Evolutionary conservation across 176 grass and related monocot species (phyloP).

Genomic region (Elaeis guineensis): DNA sequence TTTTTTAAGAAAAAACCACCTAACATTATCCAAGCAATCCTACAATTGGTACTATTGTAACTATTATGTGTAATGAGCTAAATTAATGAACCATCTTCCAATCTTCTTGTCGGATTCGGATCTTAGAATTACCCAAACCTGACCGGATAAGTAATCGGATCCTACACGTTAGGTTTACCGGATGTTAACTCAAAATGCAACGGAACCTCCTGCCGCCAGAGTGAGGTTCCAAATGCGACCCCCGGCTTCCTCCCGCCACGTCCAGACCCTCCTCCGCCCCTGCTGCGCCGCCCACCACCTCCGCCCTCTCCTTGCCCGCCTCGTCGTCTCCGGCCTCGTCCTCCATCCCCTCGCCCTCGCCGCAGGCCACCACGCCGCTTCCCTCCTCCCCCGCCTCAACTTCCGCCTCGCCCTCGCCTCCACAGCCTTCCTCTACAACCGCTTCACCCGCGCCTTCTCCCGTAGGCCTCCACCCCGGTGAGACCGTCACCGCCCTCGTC

Average conservation of each 20-base stretch:
- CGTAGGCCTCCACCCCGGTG: slow-evolving; percentile 3
- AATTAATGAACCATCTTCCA: too few species aligned
- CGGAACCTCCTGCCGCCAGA: too few species aligned
- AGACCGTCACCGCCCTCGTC: slow-evolving; percentile 1
- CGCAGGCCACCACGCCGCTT: slow-evolving; percentile 24
- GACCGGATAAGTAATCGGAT: too few species aligned
- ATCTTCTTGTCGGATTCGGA: too few species aligned
- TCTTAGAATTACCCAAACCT: too few species aligned
- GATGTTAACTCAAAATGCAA: too few species aligned
- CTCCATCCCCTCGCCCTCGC: slow-evolving; percentile 7
- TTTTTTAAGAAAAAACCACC: too few species aligned
- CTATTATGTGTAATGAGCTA: too few species aligned
- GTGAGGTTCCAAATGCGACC: neutral
- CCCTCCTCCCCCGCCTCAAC: slow-evolving; percentile 30
- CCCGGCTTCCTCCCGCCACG: neutral
- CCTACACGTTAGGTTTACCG: too few species aligned
- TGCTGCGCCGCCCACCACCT: slow-evolving; percentile 23
- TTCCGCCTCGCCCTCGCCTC: too few species aligned
- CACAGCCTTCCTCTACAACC: slow-evolving; percentile 28
- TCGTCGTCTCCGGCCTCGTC: slow-evolving; percentile 34
- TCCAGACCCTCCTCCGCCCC: neutral
- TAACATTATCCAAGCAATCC: too few species aligned
- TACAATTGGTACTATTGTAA: too few species aligned
- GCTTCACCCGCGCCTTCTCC: slow-evolving; percentile 46
- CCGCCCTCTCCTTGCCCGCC: slow-evolving; percentile 30